A percentile compares a stretch with the other conserved stretches of the same genome.
phyloP scores from a whole-genome alignment of 2,329 filamentous ascomycete species.

The Scytalidium lignicola region DNA sequence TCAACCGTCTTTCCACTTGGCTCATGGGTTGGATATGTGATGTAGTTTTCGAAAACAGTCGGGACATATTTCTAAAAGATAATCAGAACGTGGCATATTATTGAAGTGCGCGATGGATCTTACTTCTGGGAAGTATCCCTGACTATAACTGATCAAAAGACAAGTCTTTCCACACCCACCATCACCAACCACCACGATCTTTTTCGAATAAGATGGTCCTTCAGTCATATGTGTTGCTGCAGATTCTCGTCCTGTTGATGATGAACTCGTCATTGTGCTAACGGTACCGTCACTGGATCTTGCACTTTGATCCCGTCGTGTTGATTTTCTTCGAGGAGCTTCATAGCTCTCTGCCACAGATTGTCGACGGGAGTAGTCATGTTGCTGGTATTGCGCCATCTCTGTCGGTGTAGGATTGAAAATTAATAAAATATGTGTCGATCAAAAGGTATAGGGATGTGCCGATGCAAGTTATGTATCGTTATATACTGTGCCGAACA shows the following conservation, averaged over 20 bases:
- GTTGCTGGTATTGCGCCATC: slow-evolving; percentile 26
- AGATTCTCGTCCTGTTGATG: slow-evolving; percentile 67
- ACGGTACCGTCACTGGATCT: slow-evolving; percentile 84
- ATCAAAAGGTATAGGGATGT: background rate
- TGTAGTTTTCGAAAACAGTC: slow-evolving; percentile 99
- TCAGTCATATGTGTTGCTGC: slow-evolving; percentile 82
- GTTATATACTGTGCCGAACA: background rate
- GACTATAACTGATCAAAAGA: slow-evolving; percentile 95
- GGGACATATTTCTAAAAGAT: slow-evolving; percentile 89
- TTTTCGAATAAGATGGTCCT: slow-evolving; percentile 92
- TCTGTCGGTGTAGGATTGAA: slow-evolving; percentile 5
- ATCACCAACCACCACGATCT: slow-evolving; percentile 97
- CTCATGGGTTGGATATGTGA: slow-evolving; percentile 89
- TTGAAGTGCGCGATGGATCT: slow-evolving; percentile 1
- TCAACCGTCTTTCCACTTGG: slow-evolving; percentile 91
- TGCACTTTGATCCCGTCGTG: slow-evolving; percentile 26
- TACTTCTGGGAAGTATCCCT: slow-evolving; percentile 98
- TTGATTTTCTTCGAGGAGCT: slow-evolving; percentile 21
- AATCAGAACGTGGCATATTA: slow-evolving; percentile 2
- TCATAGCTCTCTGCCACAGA: slow-evolving; percentile 27
- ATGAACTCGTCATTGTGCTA: slow-evolving; percentile 75
- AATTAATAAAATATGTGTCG: slow-evolving; percentile 1
- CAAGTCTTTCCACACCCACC: slow-evolving; percentile 99
- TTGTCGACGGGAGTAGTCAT: slow-evolving; percentile 19
- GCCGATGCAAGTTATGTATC: background rate